Evolutionary conservation across 768 basidiomycete genomes (phyloP), one percentile per base, ranked within the genome.

Genomic region (Sarcodon aspratus): DNA sequence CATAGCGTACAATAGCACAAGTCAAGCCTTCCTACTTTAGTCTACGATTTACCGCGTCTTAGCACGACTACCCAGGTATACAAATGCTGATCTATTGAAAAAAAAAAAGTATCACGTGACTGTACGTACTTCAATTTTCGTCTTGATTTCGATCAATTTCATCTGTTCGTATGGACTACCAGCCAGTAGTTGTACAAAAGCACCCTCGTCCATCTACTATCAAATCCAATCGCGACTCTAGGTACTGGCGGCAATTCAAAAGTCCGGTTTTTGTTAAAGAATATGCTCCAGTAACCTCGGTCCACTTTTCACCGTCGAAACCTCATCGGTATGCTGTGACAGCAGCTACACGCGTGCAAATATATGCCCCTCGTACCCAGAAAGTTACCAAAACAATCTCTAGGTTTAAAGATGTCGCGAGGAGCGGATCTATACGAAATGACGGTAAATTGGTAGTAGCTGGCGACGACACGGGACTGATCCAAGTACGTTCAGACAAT

Each of bases 281-380:
- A 70, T 95, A 95, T 62, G 91, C 92, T 0, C 92, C 94, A 12
- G 82, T 99, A 56, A 97, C 95, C 48, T 89, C 88, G 12, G 74
- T 99, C 33, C 90, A 97, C 62, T 98, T 98, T 66, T 80, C 90
- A 1, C 80, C 80, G 1, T 69, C 85, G 27, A 82, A 79, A 63
- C 95, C 95, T 5, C 92, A 99, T 63, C 74, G 86, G 60, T 97
- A 94, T 71, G 95, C 93, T 21, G 93, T 98, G 49, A 96, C 94
- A 27, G 88, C 93, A 1, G 92, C 91, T 0, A 87, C 93, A 1
- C 74, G 94, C 54, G 81, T 99, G 1, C 89, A 98, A 66, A 85
- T 98, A 60, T 97, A 97, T 66, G 89, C 92, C 3, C 92, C 94
- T 11, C 82, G 91, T 47, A 98, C 95, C 3, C 94, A 97, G 66